Conservation (phyloP, 768 basidiomycete species). For the Termitomyces sp. region DNA sequence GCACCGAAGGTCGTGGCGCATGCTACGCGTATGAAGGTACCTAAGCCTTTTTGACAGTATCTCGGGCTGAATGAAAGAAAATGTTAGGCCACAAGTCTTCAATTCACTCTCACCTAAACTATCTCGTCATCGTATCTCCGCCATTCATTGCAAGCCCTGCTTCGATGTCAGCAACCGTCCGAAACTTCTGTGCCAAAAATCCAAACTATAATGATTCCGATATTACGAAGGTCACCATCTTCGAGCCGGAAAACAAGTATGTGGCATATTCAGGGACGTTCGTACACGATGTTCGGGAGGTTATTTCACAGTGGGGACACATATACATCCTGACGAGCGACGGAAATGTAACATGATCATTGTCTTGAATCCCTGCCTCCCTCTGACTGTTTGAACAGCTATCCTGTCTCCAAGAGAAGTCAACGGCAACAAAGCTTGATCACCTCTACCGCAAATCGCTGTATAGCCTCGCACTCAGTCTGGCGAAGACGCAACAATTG, state of each 20-base stretch:
- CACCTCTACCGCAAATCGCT: conserved; percentile 76
- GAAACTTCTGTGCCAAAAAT: conserved; percentile 60
- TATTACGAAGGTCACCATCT: conserved; percentile 75
- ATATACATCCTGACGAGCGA: conserved; percentile 77
- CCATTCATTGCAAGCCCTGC: conserved; percentile 65
- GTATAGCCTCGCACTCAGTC: conserved; percentile 75
- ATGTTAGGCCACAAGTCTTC: conserved; percentile 65
- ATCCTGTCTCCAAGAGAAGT: conserved; percentile 65
- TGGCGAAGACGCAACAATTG: conserved; percentile 77
- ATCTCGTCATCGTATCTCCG: conserved; percentile 87
- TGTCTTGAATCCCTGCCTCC: background rate
- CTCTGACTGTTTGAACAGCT: conserved; percentile 34
- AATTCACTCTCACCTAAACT: conserved; percentile 74
- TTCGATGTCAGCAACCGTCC: conserved; percentile 67
- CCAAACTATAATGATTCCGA: conserved; percentile 44
- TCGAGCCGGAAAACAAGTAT: conserved; percentile 90
- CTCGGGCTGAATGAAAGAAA: background rate
- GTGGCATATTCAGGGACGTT: conserved; percentile 82
- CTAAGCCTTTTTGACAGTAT: background rate
- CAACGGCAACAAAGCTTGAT: conserved; percentile 80
- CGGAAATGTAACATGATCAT: conserved; percentile 51
- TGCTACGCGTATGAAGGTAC: conserved; percentile 92
- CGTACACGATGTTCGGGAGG: conserved; percentile 74
- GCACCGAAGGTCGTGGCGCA: conserved; percentile 73
- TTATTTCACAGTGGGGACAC: conserved; percentile 78